Percentiles rank a stretch among this genome's conserved stretches.
Conservation (phyloP, 345 rosid genomes). For the Gossypium mustelinum region DNA sequence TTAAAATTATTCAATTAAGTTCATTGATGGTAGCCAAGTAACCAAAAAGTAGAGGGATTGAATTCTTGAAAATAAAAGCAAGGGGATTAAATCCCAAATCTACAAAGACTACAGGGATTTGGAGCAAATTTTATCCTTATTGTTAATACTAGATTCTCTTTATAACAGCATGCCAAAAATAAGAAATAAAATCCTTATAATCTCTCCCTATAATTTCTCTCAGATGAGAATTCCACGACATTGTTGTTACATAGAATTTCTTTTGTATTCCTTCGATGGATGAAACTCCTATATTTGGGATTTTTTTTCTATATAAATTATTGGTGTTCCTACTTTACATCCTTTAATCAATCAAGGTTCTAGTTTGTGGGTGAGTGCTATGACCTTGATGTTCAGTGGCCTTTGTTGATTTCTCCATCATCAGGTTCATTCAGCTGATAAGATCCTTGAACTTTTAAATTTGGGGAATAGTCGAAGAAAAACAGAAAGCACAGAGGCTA, state of each 20-base stretch:
- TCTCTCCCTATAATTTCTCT: too few relatives aligned
- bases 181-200: too few relatives aligned
- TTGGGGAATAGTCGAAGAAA: conserved; percentile 88
- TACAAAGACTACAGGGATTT: too few relatives aligned
- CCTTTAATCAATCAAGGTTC: background rate
- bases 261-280: conserved; percentile 1
- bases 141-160: too few relatives aligned
- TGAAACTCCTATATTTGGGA: background rate
- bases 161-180: too few relatives aligned
- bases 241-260: background rate
- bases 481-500: conserved; percentile 93
- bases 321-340: background rate
- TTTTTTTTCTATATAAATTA: background rate
- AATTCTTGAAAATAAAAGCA: too few relatives aligned
- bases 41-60: too few relatives aligned
- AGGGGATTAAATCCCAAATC: too few relatives aligned
- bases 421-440: conserved; percentile 85
- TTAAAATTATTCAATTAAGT: too few relatives aligned
- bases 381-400: background rate
- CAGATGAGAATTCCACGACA: too few relatives aligned
- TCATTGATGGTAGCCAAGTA: too few relatives aligned
- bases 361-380: conserved; percentile 2
- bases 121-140: too few relatives aligned
- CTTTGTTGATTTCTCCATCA: conserved; percentile 20
- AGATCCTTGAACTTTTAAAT: conserved; percentile 85